A percentile compares a stretch with the other conserved stretches of the same genome.
These are phyloP conservation scores for Dactylonectria macrodidyma DNA, from an alignment of 2,329 filamentous ascomycete genomes.

Conservation along the genomic window DNA sequence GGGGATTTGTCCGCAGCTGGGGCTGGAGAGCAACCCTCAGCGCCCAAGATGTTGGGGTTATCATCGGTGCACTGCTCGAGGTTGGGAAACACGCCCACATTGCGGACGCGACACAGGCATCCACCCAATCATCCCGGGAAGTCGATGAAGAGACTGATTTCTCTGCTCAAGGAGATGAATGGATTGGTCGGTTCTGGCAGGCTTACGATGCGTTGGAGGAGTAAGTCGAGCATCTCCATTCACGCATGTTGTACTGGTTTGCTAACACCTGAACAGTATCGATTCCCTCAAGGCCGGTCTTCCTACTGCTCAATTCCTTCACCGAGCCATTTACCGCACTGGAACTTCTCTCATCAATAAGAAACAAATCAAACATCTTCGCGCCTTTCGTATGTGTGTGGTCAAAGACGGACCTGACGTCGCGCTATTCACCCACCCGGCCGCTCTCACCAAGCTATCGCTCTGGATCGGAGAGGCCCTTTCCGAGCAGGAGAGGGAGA, in stretches of 20 bases:
- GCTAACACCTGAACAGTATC: conserved; percentile 66
- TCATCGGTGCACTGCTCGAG: conserved; percentile 92
- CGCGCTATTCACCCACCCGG: conserved; percentile 91
- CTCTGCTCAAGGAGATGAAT: conserved; percentile 71
- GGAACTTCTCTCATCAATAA: conserved; percentile 94
- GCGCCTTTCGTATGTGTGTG: conserved; percentile 94
- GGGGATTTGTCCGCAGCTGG: conserved; percentile 98
- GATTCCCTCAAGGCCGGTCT: conserved; percentile 83
- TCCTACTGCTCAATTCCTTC: conserved; percentile 87
- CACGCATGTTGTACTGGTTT: background rate
- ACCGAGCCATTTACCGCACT: conserved; percentile 93
- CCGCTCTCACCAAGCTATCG: conserved; percentile 92
- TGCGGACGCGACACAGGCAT: conserved; percentile 48
- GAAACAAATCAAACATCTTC: conserved; percentile 91
- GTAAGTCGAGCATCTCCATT: conserved; percentile 58
- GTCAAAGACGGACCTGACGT: conserved; percentile 96
- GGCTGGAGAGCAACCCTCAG: conserved; percentile 96
- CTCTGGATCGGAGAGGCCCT: conserved; percentile 96
- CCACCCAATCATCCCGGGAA: conserved; percentile 55
- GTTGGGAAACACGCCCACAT: conserved; percentile 76
- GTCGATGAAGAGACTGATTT: conserved; percentile 65
- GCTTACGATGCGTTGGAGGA: conserved; percentile 81
- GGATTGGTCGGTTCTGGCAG: conserved; percentile 78
- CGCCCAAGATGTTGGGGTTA: conserved; percentile 93
- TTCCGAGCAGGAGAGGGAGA: conserved; percentile 87